These are phyloP conservation scores for Vinca minor DNA, from an alignment of 257 asterid species.

Conservation along the genomic window DNA sequence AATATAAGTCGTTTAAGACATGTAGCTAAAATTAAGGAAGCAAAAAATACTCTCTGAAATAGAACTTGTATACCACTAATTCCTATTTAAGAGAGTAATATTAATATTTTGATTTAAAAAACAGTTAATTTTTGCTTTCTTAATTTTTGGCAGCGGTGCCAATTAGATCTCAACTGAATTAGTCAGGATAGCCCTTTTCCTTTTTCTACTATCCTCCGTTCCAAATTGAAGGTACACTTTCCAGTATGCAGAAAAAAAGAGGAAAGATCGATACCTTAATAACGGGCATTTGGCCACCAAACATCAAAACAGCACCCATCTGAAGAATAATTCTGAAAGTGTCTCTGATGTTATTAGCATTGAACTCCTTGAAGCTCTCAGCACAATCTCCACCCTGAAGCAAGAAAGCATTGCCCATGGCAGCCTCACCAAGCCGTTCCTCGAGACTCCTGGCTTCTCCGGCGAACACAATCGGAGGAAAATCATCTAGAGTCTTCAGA, in stretches of 20 bases:
- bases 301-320: slow-evolving; percentile 79
- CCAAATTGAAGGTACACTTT: too few relatives aligned
- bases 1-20: too few relatives aligned
- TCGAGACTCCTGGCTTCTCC: slow-evolving; percentile 74
- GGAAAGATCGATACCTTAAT: slow-evolving; percentile 38
- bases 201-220: too few relatives aligned
- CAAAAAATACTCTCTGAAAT: too few relatives aligned
- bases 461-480: slow-evolving; percentile 75
- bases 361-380: slow-evolving; percentile 78
- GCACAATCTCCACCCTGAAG: slow-evolving; percentile 88
- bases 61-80: too few relatives aligned
- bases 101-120: too few relatives aligned
- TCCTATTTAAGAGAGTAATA: too few relatives aligned
- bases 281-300: slow-evolving; percentile 76
- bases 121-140: too few relatives aligned
- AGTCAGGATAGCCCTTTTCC: too few relatives aligned
- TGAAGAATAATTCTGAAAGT: slow-evolving; percentile 70
- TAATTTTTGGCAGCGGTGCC: too few relatives aligned
- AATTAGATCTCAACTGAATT: too few relatives aligned
- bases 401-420: slow-evolving; percentile 67
- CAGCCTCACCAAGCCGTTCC: slow-evolving; percentile 65
- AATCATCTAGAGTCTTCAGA: slow-evolving; percentile 42
- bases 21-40: too few relatives aligned
- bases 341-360: slow-evolving; percentile 65
- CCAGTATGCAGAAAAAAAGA: background rate